phyloP scores from a whole-genome alignment of 768 basidiomycete genomes.

The Cystoderma amianthinum region DNA sequence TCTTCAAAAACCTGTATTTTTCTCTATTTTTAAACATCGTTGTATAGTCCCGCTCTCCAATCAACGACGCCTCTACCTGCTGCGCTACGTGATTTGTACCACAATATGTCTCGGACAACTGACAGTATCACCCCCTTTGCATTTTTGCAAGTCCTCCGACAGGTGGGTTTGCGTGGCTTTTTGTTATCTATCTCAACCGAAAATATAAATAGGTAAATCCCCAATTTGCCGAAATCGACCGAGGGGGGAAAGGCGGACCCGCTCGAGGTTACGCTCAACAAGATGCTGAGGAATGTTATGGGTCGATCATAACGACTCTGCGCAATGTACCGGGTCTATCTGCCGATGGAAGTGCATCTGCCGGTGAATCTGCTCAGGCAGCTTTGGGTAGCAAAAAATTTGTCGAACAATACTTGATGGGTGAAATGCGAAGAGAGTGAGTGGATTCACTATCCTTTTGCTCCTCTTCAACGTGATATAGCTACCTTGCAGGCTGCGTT shows the following conservation, averaged over 20 bases:
- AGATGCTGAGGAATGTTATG: slow-evolving; percentile 92
- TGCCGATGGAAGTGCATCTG: slow-evolving; percentile 22
- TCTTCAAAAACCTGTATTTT: not conserved
- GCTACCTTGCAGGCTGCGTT: slow-evolving; percentile 50
- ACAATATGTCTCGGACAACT: slow-evolving; percentile 66
- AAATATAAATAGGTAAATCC: slow-evolving; percentile 50
- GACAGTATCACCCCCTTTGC: slow-evolving; percentile 63
- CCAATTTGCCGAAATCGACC: slow-evolving; percentile 79
- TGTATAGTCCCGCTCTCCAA: slow-evolving; percentile 25
- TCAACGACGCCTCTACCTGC: slow-evolving; percentile 35
- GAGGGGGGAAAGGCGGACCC: slow-evolving; percentile 28
- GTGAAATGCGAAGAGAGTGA: slow-evolving; percentile 67
- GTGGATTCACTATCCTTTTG: slow-evolving; percentile 6
- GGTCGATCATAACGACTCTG: slow-evolving; percentile 63
- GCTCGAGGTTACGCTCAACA: slow-evolving; percentile 80
- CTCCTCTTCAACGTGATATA: not conserved
- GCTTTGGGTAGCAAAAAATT: slow-evolving; percentile 44
- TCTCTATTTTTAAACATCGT: not conserved
- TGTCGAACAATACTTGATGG: slow-evolving; percentile 77
- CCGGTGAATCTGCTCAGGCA: slow-evolving; percentile 14
- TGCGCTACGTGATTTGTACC: slow-evolving; percentile 64
- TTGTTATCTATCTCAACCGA: not conserved
- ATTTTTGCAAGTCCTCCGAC: slow-evolving; percentile 68
- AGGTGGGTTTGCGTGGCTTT: slow-evolving; percentile 18
- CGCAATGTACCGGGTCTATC: slow-evolving; percentile 57